phyloP scores from a whole-genome alignment of 1,139 yeast genomes.

The Williopsis jadinii region DNA sequence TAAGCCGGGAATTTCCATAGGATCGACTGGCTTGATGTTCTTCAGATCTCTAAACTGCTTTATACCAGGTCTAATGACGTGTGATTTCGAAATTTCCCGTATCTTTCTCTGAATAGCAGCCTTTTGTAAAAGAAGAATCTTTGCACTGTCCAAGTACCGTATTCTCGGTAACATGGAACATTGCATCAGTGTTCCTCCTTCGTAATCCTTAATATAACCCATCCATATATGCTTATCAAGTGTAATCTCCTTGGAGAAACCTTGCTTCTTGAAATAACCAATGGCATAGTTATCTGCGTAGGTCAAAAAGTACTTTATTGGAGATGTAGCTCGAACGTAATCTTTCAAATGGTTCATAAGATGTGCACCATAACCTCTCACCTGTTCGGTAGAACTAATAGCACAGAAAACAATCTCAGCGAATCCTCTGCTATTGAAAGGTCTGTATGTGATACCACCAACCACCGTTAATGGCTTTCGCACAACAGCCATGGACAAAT shows the following conservation, averaged over 20 bases:
- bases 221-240: slow-evolving; percentile 86
- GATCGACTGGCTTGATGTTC: slow-evolving; percentile 50
- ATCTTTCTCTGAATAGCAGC: slow-evolving; percentile 89
- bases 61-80: slow-evolving; percentile 76
- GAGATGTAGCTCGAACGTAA: slow-evolving; percentile 85
- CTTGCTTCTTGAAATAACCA: slow-evolving; percentile 97
- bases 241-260: slow-evolving; percentile 91
- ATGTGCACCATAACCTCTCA: slow-evolving; percentile 97
- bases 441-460: slow-evolving; percentile 95
- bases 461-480: slow-evolving; percentile 90
- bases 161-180: slow-evolving; percentile 87
- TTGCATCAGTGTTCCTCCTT: slow-evolving; percentile 98
- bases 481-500: slow-evolving; percentile 92
- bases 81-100: slow-evolving; percentile 69
- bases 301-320: slow-evolving; percentile 81
- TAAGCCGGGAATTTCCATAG: slow-evolving; percentile 79
- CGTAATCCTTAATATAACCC: slow-evolving; percentile 98
- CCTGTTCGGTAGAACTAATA: slow-evolving; percentile 94
- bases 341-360: slow-evolving; percentile 96
- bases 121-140: slow-evolving; percentile 77
- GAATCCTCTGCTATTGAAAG: slow-evolving; percentile 82
- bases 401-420: slow-evolving; percentile 99
- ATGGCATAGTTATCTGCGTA: slow-evolving; percentile 98
- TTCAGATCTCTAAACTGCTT: slow-evolving; percentile 56
- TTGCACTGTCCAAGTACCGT: slow-evolving; percentile 83